phyloP scores from a whole-genome alignment of 176 grass and related monocot species.

The Saccharum spontaneum region DNA sequence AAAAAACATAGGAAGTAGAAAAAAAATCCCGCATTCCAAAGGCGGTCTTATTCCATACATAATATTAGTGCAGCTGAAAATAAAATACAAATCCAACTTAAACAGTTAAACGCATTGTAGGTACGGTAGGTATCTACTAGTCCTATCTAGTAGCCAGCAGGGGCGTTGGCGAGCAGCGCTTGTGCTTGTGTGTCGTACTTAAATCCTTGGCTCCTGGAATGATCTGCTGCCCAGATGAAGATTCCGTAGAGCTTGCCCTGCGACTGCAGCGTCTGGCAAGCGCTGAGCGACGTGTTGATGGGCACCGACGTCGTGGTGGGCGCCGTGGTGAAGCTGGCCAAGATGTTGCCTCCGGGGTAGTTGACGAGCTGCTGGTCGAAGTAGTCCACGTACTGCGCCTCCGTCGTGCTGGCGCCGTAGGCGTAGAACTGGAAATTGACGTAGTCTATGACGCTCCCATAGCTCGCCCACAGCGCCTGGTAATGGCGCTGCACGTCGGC shows the following conservation, averaged over 20 bases:
- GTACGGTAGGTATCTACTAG: background rate
- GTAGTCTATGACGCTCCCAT: slow-evolving; percentile 61
- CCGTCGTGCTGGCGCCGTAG: slow-evolving; percentile 52
- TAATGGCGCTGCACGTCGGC: slow-evolving; percentile 66
- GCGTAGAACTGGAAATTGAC: slow-evolving; percentile 95
- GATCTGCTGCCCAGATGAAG: slow-evolving; percentile 78
- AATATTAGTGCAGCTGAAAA: background rate
- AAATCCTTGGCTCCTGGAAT: slow-evolving; percentile 55
- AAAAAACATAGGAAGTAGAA: too few species aligned
- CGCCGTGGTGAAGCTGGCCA: slow-evolving; percentile 78
- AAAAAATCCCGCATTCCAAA: too few species aligned
- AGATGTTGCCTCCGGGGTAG: slow-evolving; percentile 56
- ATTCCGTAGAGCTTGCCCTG: slow-evolving; percentile 65
- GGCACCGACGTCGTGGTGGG: slow-evolving; percentile 37
- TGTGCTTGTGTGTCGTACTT: slow-evolving; percentile 68
- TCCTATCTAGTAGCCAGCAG: background rate
- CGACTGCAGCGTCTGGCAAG: slow-evolving; percentile 54
- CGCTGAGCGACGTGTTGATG: slow-evolving; percentile 40
- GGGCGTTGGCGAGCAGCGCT: slow-evolving; percentile 40
- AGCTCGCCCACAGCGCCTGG: slow-evolving; percentile 49
- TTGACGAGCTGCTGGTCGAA: slow-evolving; percentile 59
- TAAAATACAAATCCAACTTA: background rate
- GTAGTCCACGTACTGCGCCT: slow-evolving; percentile 43
- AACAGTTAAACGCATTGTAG: background rate
- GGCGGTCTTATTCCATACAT: too few species aligned